Conservation (phyloP, 805 yeast genomes). For the Starmerella riodocensis region DNA sequence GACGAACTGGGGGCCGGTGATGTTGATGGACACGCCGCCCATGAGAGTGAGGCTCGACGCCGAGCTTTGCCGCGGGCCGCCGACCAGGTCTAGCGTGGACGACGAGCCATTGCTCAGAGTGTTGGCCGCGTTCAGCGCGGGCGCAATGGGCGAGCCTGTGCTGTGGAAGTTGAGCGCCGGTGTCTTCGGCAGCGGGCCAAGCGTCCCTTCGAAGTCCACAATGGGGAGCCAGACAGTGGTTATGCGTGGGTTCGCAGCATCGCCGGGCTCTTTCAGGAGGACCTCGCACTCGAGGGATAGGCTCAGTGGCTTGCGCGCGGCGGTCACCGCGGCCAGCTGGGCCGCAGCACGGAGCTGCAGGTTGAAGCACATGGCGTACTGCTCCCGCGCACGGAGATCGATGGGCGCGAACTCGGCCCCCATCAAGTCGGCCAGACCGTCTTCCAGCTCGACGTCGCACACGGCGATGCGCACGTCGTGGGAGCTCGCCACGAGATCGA, state of each 20-base stretch:
- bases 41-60: constrained; percentile 12
- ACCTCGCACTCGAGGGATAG: constrained; percentile 17
- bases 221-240: constrained; percentile 20
- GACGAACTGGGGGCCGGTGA: constrained; percentile 50
- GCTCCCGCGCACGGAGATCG: constrained; percentile 8
- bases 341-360: constrained; percentile 15
- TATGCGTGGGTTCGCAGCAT: constrained; percentile 7
- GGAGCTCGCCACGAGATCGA: constrained; percentile 15
- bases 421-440: constrained; percentile 17
- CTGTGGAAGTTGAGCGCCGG: constrained; percentile 18
- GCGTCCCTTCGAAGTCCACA: constrained; percentile 21
- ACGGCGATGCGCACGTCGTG: constrained; percentile 7
- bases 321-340: constrained; percentile 5
- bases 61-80: background rate
- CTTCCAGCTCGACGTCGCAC: constrained; percentile 13
- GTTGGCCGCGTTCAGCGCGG: constrained; percentile 1
- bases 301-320: constrained; percentile 13
- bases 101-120: constrained; percentile 1
- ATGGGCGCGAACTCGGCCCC: constrained; percentile 14
- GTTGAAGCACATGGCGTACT: constrained; percentile 16
- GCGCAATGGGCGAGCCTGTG: constrained; percentile 14
- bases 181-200: constrained; percentile 23
- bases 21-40: constrained; percentile 37
- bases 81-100: constrained; percentile 13
- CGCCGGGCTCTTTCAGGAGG: background rate